Conservation (phyloP, 2,329 filamentous ascomycete genomes). For the Colletotrichum australisinense region DNA sequence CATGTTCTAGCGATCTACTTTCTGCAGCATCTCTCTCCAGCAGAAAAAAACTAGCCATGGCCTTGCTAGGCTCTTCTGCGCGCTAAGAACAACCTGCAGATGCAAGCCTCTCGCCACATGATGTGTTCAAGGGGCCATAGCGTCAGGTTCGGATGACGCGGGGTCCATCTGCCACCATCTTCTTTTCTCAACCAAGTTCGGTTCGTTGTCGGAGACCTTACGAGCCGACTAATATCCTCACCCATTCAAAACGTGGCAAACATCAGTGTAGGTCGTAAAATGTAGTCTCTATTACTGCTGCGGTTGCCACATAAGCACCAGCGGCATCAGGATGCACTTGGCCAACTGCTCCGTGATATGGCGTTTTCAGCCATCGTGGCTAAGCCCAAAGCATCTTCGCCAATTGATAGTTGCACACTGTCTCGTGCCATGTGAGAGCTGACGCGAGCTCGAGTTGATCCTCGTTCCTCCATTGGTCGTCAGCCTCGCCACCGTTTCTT, state of each 20-base stretch:
- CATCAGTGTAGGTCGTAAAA: constrained; percentile 3
- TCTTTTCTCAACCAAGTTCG: not conserved
- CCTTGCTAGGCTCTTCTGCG: not conserved
- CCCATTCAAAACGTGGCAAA: not conserved
- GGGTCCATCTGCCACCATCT: not conserved
- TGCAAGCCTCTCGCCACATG: constrained; percentile 31
- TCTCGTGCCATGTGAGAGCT: not conserved
- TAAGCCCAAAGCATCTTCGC: not conserved
- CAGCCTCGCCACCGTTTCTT: not conserved
- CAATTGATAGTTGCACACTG: not conserved
- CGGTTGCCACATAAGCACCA: constrained; percentile 14
- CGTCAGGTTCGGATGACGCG: constrained; percentile 21
- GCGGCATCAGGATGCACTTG: constrained; percentile 10
- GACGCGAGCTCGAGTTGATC: not conserved
- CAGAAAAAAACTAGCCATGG: not conserved
- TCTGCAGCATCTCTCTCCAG: constrained; percentile 6
- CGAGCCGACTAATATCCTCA: not conserved
- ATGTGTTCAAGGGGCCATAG: constrained; percentile 18
- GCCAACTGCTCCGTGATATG: not conserved
- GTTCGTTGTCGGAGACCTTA: not conserved
- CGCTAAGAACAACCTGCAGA: constrained; percentile 9
- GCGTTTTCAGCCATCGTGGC: not conserved
- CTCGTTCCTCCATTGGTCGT: not conserved
- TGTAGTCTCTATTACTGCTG: constrained; percentile 30
- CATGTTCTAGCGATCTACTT: not conserved